phyloP scores from a whole-genome alignment of 805 yeast species.

The Teunomyces kruisii region DNA sequence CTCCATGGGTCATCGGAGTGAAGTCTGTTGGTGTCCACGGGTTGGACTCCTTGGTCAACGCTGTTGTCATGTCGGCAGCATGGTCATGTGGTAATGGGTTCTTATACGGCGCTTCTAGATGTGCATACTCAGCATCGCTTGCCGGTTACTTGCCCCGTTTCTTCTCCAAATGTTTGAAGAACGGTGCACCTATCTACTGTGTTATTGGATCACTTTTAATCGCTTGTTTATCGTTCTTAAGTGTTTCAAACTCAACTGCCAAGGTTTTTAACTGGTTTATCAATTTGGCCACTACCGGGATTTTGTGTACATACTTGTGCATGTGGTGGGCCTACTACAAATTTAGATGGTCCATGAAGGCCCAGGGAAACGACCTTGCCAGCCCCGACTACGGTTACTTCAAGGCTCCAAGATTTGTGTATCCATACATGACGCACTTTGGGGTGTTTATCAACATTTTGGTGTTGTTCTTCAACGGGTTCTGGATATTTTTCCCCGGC shows the following conservation, averaged over 20 bases:
- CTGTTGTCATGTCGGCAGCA: constrained; percentile 32
- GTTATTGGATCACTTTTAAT: constrained; percentile 46
- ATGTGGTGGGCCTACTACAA: constrained; percentile 54
- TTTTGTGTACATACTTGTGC: constrained; percentile 65
- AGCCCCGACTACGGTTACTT: constrained; percentile 28
- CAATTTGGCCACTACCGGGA: constrained; percentile 64
- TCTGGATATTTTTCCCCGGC: constrained; percentile 41
- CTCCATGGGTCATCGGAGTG: constrained; percentile 41
- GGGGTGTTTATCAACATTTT: constrained; percentile 27
- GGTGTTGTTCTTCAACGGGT: constrained; percentile 40
- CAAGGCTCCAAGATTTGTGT: constrained; percentile 52
- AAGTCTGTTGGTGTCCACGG: constrained; percentile 33
- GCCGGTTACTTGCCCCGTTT: constrained; percentile 82
- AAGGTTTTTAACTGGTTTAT: constrained; percentile 72
- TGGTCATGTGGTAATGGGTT: constrained; percentile 40
- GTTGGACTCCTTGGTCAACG: constrained; percentile 35
- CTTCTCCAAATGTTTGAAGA: constrained; percentile 58
- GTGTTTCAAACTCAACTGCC: constrained; percentile 53
- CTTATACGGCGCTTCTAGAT: constrained; percentile 35
- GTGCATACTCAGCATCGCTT: constrained; percentile 61
- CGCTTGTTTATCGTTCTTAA: constrained; percentile 29
- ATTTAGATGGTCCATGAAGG: constrained; percentile 27
- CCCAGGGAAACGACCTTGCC: constrained; percentile 38
- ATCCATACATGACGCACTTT: constrained; percentile 56
- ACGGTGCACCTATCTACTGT: constrained; percentile 70